Conservation (phyloP, 2,329 filamentous ascomycete genomes). For the Penicillium sp. region DNA sequence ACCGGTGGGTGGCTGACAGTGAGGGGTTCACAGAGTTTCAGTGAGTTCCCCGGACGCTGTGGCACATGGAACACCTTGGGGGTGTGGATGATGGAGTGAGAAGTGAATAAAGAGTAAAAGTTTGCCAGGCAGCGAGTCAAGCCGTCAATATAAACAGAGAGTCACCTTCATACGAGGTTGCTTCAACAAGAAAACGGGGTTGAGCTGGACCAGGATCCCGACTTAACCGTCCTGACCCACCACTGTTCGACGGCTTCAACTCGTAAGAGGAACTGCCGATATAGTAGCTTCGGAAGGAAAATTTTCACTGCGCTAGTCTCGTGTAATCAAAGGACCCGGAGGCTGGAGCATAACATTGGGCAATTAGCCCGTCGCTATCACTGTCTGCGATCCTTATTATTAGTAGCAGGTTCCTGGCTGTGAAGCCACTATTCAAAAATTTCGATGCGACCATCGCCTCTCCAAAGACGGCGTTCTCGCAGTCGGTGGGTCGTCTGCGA, state of each 20-base stretch:
- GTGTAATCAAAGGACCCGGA: too few species aligned
- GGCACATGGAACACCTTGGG: not conserved
- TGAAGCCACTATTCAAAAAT: not conserved
- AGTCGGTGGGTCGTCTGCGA: not conserved
- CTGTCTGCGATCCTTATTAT: not conserved
- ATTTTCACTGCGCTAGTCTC: not conserved
- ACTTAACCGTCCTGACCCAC: conserved; percentile 25
- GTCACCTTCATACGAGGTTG: conserved; percentile 1
- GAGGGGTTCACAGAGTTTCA: not conserved
- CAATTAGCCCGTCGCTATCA: not conserved
- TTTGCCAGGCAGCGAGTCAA: not conserved
- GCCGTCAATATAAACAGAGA: conserved; percentile 9
- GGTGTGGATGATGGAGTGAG: not conserved
- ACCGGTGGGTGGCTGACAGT: not conserved
- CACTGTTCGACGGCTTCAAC: conserved; percentile 12
- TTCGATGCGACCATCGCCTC: not conserved
- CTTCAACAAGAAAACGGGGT: conserved; percentile 10
- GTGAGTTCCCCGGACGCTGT: not conserved
- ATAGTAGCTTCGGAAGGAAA: not conserved
- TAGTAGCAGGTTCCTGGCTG: not conserved
- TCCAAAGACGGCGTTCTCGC: not conserved
- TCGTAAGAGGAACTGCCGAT: conserved; percentile 13
- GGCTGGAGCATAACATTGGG: not conserved
- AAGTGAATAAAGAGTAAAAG: not conserved
- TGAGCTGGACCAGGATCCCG: conserved; percentile 13